phyloP scores from a whole-genome alignment of 345 rosid genomes.

The Laguncularia racemosa region DNA sequence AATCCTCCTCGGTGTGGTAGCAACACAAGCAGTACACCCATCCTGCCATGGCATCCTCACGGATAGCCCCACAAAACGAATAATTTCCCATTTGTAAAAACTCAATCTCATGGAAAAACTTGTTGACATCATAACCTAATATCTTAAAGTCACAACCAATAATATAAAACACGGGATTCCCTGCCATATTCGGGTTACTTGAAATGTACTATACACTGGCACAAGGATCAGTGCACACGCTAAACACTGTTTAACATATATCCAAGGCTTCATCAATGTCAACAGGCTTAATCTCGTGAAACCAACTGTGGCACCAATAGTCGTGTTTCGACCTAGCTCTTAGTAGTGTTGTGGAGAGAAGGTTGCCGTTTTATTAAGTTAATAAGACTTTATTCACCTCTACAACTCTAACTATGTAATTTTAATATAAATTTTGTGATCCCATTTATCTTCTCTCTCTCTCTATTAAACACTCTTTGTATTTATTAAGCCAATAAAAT shows the following conservation, averaged over 20 bases:
- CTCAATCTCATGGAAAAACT: conserved; percentile 47
- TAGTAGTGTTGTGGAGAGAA: conserved; percentile 42
- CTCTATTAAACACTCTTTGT: no score
- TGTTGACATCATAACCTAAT: conserved; percentile 49
- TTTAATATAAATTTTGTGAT: no score
- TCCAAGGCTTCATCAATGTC: conserved; percentile 17
- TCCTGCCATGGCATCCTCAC: not conserved
- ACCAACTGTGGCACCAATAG: conserved; percentile 80
- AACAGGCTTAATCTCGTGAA: conserved; percentile 23
- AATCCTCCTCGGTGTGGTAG: conserved; percentile 32
- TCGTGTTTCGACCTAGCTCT: conserved; percentile 30
- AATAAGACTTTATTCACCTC: no score
- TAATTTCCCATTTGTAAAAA: conserved; percentile 13
- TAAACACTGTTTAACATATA: conserved; percentile 15
- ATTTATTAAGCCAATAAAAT: no score
- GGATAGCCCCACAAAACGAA: conserved; percentile 1
- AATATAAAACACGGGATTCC: conserved; percentile 65
- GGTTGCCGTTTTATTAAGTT: no score
- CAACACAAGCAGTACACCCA: conserved; percentile 50
- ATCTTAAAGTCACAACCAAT: conserved; percentile 42
- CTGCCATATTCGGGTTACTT: conserved; percentile 41
- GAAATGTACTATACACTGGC: conserved; percentile 61
- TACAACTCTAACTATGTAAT: no score
- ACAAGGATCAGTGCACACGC: conserved; percentile 51
- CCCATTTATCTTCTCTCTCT: no score